A percentile compares a stretch with the other conserved stretches of the same genome.
Conservation (phyloP, 345 rosid species). For the Kandelia obovata region DNA sequence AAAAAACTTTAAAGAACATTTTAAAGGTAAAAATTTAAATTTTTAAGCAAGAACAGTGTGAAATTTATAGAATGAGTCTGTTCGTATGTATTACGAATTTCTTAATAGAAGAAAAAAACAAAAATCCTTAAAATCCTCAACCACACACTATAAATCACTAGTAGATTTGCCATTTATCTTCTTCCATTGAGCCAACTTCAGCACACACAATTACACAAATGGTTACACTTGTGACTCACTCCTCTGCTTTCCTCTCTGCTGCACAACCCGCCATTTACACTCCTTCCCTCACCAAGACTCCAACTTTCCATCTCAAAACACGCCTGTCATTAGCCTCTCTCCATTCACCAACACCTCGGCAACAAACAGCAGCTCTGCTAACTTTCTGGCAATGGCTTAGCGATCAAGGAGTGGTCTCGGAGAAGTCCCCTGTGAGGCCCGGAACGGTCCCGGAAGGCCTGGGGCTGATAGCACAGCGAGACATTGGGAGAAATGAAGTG, state of each 20-base stretch:
- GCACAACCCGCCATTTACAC: slow-evolving; percentile 17
- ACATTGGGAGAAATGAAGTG: slow-evolving; percentile 74
- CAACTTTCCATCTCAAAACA: slow-evolving; percentile 23
- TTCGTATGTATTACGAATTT: too few species aligned
- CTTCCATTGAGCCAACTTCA: background rate
- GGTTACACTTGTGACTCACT: slow-evolving; percentile 23
- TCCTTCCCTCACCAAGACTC: slow-evolving; percentile 14
- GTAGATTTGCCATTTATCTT: too few species aligned
- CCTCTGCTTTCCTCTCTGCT: slow-evolving; percentile 16
- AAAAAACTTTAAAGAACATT: too few species aligned
- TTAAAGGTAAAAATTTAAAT: too few species aligned
- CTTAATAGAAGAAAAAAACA: too few species aligned
- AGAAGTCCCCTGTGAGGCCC: slow-evolving; percentile 55
- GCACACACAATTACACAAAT: slow-evolving; percentile 1
- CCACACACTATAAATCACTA: too few species aligned
- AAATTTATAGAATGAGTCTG: too few species aligned
- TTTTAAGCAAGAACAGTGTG: too few species aligned
- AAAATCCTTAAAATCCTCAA: too few species aligned
- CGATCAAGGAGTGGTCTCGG: slow-evolving; percentile 55
- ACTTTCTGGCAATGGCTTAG: slow-evolving; percentile 85
- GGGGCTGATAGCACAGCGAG: slow-evolving; percentile 70
- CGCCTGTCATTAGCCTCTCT: slow-evolving; percentile 20
- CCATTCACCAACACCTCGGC: slow-evolving; percentile 1
- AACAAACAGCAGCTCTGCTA: slow-evolving; percentile 18
- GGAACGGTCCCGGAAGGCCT: slow-evolving; percentile 62